A percentile compares a stretch with the other conserved stretches of the same genome.
These are phyloP conservation scores for Coprinopsis marcescibilis DNA, from an alignment of 768 basidiomycete species.

Conservation along the genomic window DNA sequence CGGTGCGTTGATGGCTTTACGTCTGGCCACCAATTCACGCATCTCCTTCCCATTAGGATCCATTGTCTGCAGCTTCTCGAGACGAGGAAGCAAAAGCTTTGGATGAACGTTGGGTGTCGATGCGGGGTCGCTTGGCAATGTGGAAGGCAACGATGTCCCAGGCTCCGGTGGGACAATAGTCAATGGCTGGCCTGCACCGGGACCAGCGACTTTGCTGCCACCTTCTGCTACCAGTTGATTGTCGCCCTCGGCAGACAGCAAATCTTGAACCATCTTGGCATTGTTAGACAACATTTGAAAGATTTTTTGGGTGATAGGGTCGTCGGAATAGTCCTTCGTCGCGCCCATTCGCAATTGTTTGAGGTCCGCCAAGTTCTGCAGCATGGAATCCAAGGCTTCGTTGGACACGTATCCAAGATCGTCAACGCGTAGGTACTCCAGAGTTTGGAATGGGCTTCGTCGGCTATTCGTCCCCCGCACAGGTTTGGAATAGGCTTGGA, in stretches of 20 bases:
- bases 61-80: slow-evolving; percentile 29
- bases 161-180: slow-evolving; percentile 13
- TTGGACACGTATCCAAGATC: slow-evolving; percentile 41
- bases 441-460: slow-evolving; percentile 40
- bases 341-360: slow-evolving; percentile 23
- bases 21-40: slow-evolving; percentile 37
- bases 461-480: slow-evolving; percentile 26
- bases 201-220: slow-evolving; percentile 17
- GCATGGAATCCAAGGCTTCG: slow-evolving; percentile 29
- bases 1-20: slow-evolving; percentile 38
- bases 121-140: background rate
- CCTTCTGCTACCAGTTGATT: background rate
- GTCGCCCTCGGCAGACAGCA: background rate
- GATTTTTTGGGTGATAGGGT: slow-evolving; percentile 25
- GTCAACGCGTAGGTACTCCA: slow-evolving; percentile 53
- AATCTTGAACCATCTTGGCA: background rate
- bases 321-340: slow-evolving; percentile 15
- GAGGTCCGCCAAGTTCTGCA: slow-evolving; percentile 44
- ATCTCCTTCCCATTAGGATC: slow-evolving; percentile 37
- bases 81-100: slow-evolving; percentile 41
- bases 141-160: slow-evolving; percentile 19
- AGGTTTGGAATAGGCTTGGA: slow-evolving; percentile 36
- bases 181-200: slow-evolving; percentile 23
- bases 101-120: background rate
- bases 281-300: slow-evolving; percentile 7